phyloP scores from a whole-genome alignment of 2,329 filamentous ascomycete genomes.

The Delphinella strobiligena region DNA sequence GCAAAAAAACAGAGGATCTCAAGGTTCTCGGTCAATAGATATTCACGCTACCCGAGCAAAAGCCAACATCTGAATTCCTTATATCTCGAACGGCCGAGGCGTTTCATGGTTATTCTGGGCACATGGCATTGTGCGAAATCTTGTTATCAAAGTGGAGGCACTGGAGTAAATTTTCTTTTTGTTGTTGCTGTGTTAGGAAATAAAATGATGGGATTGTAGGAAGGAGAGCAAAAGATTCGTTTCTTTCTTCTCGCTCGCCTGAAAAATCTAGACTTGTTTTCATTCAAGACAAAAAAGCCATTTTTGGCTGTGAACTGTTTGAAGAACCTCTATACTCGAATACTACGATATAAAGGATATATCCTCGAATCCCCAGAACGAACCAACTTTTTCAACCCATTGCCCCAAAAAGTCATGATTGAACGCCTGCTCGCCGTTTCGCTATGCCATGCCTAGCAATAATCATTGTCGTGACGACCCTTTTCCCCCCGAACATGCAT shows the following conservation, averaged over 20 bases:
- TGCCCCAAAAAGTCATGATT: background rate
- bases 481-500: too few species aligned
- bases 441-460: background rate
- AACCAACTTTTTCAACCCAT: background rate
- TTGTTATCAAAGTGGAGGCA: background rate
- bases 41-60: background rate
- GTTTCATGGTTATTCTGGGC: background rate
- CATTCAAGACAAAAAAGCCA: too few species aligned
- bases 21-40: slow-evolving; percentile 10
- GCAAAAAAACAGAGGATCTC: slow-evolving; percentile 6
- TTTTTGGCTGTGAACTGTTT: too few species aligned
- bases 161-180: background rate
- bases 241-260: background rate
- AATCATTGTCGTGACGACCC: background rate
- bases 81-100: background rate
- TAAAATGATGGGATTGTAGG: too few species aligned
- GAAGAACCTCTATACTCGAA: too few species aligned
- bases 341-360: too few species aligned
- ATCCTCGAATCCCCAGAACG: background rate
- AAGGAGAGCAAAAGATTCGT: too few species aligned
- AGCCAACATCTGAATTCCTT: background rate
- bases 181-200: too few species aligned
- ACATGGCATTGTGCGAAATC: background rate
- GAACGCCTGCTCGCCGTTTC: background rate
- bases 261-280: background rate